Base-by-base conservation (phyloP, 2,329 filamentous ascomycete species). In the Sclerotiophoma versabilis region DNA sequence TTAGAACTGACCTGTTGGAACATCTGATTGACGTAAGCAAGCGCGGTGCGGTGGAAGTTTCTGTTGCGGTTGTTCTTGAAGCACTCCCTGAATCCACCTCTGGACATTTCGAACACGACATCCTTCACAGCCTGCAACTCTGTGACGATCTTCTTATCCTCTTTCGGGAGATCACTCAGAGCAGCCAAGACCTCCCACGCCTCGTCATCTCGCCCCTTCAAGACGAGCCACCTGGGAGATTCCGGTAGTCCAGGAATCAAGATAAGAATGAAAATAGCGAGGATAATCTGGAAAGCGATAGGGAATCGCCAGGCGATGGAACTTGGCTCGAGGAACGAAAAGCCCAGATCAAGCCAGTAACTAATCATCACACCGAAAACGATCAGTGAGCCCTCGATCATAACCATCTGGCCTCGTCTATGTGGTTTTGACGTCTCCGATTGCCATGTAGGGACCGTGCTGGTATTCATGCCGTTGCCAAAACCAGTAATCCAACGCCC, bases 181-280 rank as follows among this genome's bases (percentile, higher is more conserved):
- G 70, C 70, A 25, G 64, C 66, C n/a, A 76, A 61, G 2, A 75
- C 73, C 2, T 74, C 63, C n/a, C 71, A 49, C 2, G 73, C 73
- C 41, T 75, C 73, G 1, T 84, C 80, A 42, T 85, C 65, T 15
- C 64, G 59, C 3, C 83, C 83, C 19, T 81, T 82, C 1, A 85
- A 71, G 5, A 85, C 77, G 32, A 85, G 70, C 26, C 82, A 80
- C 27, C 84, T 68, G n/a, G 82, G 59, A 69, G 72, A 69, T 71
- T 79, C 64, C 33, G 76, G 74, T 49, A 60, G 71, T 57, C 64
- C 73, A 39, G 81, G 81, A 32, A 77, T 58, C 67, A 75, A 61
- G 81, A 81, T 5, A 77, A 76, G 81, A 2, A 87, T 75, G 55
- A 82, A 77, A 0, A 86, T 80, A 0, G 83, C 83, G 51, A 87